phyloP scores from a whole-genome alignment of 495 filamentous ascomycete genomes.

The Opeltia flavorubescens region DNA sequence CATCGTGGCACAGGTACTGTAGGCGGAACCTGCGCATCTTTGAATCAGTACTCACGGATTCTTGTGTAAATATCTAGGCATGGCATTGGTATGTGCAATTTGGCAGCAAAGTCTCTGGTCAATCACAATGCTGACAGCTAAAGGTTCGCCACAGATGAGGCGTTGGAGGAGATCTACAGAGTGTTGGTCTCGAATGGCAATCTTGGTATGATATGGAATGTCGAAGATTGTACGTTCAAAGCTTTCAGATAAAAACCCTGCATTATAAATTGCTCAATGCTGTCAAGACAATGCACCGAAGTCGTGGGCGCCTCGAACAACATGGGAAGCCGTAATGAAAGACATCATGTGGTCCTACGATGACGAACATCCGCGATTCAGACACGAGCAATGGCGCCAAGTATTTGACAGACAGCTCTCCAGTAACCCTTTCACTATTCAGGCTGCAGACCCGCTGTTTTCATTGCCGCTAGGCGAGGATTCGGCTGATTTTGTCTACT shows the following conservation, averaged over 20 bases:
- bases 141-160: slow-evolving; percentile 45
- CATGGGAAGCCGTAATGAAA: slow-evolving; percentile 41
- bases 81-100: slow-evolving; percentile 55
- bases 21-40: not conserved
- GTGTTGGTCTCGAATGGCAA: slow-evolving; percentile 34
- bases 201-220: slow-evolving; percentile 50
- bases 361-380: slow-evolving; percentile 41
- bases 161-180: slow-evolving; percentile 44
- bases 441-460: slow-evolving; percentile 31
- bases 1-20: slow-evolving; percentile 46
- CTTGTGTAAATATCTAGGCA: slow-evolving; percentile 23
- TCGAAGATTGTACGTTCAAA: slow-evolving; percentile 42
- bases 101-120: no score
- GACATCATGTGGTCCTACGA: slow-evolving; percentile 33
- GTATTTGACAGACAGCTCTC: slow-evolving; percentile 37
- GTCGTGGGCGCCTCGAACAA: slow-evolving; percentile 27
- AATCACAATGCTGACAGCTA: not conserved
- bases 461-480: slow-evolving; percentile 34
- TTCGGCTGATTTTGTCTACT: slow-evolving; percentile 27
- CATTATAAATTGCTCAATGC: not conserved
- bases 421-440: slow-evolving; percentile 24
- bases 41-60: not conserved
- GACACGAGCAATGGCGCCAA: slow-evolving; percentile 36
- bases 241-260: not conserved
- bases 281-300: slow-evolving; percentile 35